phyloP scores from a whole-genome alignment of 441 rosid species.

The Euphorbia schlechtendalii region DNA sequence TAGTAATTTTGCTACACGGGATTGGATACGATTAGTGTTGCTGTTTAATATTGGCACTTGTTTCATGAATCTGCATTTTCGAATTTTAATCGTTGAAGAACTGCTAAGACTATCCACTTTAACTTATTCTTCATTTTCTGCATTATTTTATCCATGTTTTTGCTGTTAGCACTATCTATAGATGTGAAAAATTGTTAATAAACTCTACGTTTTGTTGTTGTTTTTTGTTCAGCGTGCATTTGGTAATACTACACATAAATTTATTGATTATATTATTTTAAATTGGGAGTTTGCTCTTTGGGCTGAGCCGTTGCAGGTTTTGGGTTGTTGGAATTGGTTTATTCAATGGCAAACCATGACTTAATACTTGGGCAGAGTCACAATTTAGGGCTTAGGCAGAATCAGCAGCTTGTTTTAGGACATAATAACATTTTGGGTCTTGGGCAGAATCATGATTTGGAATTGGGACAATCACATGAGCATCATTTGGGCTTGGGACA shows the following conservation, averaged over 20 bases:
- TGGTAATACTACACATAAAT: slow-evolving; percentile 12
- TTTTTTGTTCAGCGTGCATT: slow-evolving; percentile 28
- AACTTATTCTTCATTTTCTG: not conserved
- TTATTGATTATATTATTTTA: slow-evolving; percentile 8
- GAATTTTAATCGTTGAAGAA: not conserved
- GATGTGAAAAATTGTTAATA: slow-evolving; percentile 6
- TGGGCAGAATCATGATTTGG: slow-evolving; percentile 58
- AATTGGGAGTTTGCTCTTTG: slow-evolving; percentile 21
- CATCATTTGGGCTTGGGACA: slow-evolving; percentile 62
- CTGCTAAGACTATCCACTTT: not conserved
- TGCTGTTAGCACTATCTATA: slow-evolving; percentile 1
- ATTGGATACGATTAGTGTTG: too few relatives aligned
- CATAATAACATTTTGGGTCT: slow-evolving; percentile 51
- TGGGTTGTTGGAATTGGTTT: slow-evolving; percentile 17
- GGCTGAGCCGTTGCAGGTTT: slow-evolving; percentile 20
- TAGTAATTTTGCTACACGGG: not conserved
- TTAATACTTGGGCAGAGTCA: slow-evolving; percentile 65
- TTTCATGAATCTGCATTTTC: not conserved
- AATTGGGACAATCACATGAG: slow-evolving; percentile 55
- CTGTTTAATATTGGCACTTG: not conserved
- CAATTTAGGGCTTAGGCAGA: slow-evolving; percentile 54
- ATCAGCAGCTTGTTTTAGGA: slow-evolving; percentile 59
- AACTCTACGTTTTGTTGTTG: not conserved
- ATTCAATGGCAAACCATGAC: slow-evolving; percentile 77
- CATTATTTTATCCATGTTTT: not conserved